Percentiles rank a stretch among this genome's conserved stretches.
Evolutionary conservation across 306 rosid genomes (phyloP).

Genomic region (Hippophae gyantsensis): DNA sequence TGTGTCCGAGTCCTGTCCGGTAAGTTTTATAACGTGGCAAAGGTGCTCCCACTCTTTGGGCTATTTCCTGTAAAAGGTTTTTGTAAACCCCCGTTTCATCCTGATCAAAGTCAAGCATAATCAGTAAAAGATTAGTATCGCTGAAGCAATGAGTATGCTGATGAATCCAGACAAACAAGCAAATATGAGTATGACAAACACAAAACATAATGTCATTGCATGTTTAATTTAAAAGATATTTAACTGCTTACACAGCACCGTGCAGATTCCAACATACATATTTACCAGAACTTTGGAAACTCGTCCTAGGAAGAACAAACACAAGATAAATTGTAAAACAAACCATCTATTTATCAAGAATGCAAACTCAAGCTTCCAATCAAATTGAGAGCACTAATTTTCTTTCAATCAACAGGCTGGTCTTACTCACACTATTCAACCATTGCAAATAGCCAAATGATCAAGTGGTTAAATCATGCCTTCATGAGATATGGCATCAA

Average conservation of each 20-base stretch:
- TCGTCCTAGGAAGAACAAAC: background rate
- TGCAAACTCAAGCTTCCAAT: too few relatives aligned
- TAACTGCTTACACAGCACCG: background rate
- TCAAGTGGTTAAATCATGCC: too few relatives aligned
- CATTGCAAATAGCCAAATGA: too few relatives aligned
- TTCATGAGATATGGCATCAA: too few relatives aligned
- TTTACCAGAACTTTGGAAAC: background rate
- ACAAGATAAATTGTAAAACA: background rate
- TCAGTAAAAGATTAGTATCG: constrained; percentile 18
- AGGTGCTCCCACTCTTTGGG: constrained; percentile 97
- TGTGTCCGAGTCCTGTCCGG: constrained; percentile 93
- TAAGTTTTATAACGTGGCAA: constrained; percentile 86
- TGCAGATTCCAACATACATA: background rate
- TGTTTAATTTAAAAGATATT: too few relatives aligned
- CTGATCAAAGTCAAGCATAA: constrained; percentile 25
- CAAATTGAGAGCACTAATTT: too few relatives aligned
- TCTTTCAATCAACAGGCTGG: too few relatives aligned
- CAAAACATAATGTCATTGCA: too few relatives aligned
- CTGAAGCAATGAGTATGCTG: background rate
- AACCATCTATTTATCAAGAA: background rate
- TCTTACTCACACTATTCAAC: too few relatives aligned
- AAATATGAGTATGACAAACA: too few relatives aligned
- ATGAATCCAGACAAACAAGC: too few relatives aligned
- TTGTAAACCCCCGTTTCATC: constrained; percentile 99
- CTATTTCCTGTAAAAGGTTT: constrained; percentile 94